Evolutionary conservation across 139 green algal genomes (phyloP).

Genomic region (Tetratostichococcus sp.): DNA sequence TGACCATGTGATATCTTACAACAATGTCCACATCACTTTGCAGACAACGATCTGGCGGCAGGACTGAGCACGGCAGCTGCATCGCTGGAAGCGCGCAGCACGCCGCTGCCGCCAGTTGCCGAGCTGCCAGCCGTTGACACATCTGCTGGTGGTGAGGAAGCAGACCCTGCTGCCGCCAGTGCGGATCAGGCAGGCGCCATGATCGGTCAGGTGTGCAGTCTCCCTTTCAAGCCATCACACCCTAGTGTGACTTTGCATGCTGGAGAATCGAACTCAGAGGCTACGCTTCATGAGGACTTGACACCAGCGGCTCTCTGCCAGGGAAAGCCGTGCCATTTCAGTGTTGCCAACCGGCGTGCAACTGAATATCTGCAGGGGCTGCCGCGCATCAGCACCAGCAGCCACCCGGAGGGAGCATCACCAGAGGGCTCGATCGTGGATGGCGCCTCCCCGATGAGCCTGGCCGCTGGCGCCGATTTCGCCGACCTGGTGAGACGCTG

Average conservation of each 20-base stretch:
- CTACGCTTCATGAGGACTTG: too few relatives aligned
- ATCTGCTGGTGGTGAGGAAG: background rate
- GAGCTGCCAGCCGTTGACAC: background rate
- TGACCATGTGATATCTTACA: too few relatives aligned
- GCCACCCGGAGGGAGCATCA: background rate
- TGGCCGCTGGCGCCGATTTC: background rate
- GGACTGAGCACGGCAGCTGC: background rate
- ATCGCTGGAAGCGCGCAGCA: background rate
- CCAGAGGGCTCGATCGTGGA: background rate
- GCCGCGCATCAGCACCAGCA: background rate
- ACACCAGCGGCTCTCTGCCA: too few relatives aligned
- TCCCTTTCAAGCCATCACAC: too few relatives aligned
- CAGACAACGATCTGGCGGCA: background rate
- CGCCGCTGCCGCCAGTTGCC: background rate
- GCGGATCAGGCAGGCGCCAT: background rate
- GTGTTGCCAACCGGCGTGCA: too few relatives aligned
- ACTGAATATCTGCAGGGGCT: background rate
- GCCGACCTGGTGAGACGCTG: background rate
- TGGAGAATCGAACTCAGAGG: too few relatives aligned
- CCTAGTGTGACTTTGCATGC: too few relatives aligned
- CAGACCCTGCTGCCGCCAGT: too few relatives aligned
- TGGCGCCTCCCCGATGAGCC: background rate
- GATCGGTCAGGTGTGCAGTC: background rate
- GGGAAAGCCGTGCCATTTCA: too few relatives aligned
- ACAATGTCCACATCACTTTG: too few relatives aligned